These are phyloP conservation scores for Moringa oleifera DNA, from an alignment of 345 rosid genomes.

Conservation along the genomic window DNA sequence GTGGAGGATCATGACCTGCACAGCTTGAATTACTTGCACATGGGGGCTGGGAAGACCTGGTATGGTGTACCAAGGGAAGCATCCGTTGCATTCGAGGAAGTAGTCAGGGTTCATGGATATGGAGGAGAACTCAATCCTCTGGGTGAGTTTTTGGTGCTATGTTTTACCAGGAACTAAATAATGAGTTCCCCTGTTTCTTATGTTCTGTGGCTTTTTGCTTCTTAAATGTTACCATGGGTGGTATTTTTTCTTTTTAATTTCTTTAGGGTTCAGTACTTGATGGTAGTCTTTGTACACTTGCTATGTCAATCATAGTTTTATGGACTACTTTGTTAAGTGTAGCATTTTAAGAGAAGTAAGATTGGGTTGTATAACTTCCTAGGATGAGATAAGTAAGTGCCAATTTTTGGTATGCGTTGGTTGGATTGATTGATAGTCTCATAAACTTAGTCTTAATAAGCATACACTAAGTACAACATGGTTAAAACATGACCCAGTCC, in stretches of 20 bases:
- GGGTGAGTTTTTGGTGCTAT: slow-evolving; percentile 40
- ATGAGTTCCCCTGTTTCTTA: slow-evolving; percentile 27
- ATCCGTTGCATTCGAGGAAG: slow-evolving; percentile 92
- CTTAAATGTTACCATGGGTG: not conserved
- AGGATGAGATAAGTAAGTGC: too few relatives aligned
- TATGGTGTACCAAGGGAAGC: slow-evolving; percentile 96
- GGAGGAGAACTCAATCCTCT: slow-evolving; percentile 95
- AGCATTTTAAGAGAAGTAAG: too few relatives aligned
- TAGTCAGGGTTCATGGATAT: slow-evolving; percentile 89
- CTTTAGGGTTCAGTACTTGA: too few relatives aligned
- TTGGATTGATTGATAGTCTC: too few relatives aligned
- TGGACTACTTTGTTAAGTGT: too few relatives aligned
- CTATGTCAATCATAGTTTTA: too few relatives aligned
- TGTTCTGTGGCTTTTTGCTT: not conserved
- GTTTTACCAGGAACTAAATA: not conserved
- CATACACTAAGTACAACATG: not conserved
- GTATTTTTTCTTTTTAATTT: not conserved
- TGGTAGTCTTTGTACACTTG: too few relatives aligned
- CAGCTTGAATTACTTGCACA: slow-evolving; percentile 95
- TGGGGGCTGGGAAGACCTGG: slow-evolving; percentile 98
- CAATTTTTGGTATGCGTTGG: too few relatives aligned
- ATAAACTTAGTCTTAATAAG: too few relatives aligned
- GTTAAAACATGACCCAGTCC: not conserved
- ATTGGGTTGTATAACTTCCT: too few relatives aligned
- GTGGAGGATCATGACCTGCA: slow-evolving; percentile 97